Evolutionary conservation across 352 stramenopile species (phyloP).

Genomic region (Globisporangium splendens): DNA sequence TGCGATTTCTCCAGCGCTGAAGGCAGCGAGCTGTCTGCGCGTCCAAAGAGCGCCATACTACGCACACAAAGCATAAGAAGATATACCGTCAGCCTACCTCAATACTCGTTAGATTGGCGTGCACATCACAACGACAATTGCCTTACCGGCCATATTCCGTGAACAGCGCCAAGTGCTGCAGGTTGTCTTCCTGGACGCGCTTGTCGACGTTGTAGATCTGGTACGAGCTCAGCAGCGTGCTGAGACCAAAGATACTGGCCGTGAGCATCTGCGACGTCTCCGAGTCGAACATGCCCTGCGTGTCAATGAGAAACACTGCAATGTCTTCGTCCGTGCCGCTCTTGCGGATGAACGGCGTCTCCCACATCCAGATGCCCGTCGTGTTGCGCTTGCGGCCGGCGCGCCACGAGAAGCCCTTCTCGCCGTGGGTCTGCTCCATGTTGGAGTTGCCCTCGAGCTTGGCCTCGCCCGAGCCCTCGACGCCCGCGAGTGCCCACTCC

Average conservation of each 20-base stretch:
- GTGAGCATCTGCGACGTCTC: conserved; percentile 98
- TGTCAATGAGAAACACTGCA: conserved; percentile 98
- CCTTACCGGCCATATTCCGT: conserved; percentile 95
- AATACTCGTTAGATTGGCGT: neutral
- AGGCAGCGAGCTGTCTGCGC: conserved; percentile 28
- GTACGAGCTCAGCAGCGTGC: conserved; percentile 94
- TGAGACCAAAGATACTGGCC: conserved; percentile 98
- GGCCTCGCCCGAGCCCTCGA: conserved; percentile 41
- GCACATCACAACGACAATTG: conserved; percentile 1
- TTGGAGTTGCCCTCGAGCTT: conserved; percentile 86
- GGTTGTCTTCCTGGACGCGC: conserved; percentile 98
- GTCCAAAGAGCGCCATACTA: conserved; percentile 75
- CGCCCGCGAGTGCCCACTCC: conserved; percentile 57
- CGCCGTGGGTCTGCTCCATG: conserved; percentile 65
- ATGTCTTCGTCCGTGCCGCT: conserved; percentile 83
- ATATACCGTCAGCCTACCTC: neutral
- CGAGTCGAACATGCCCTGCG: conserved; percentile 99
- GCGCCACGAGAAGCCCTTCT: conserved; percentile 95
- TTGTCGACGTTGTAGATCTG: conserved; percentile 99
- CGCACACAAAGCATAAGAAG: neutral
- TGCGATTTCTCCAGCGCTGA: conserved; percentile 34
- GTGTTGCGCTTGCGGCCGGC: conserved; percentile 96
- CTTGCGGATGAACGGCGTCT: conserved; percentile 94
- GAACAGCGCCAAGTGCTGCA: conserved; percentile 99
- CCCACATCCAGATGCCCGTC: conserved; percentile 99